A percentile compares a stretch with the other conserved stretches of the same genome.
Evolutionary conservation across 2,329 filamentous ascomycete genomes (phyloP).

Genomic region (Botrytis cinerea): DNA sequence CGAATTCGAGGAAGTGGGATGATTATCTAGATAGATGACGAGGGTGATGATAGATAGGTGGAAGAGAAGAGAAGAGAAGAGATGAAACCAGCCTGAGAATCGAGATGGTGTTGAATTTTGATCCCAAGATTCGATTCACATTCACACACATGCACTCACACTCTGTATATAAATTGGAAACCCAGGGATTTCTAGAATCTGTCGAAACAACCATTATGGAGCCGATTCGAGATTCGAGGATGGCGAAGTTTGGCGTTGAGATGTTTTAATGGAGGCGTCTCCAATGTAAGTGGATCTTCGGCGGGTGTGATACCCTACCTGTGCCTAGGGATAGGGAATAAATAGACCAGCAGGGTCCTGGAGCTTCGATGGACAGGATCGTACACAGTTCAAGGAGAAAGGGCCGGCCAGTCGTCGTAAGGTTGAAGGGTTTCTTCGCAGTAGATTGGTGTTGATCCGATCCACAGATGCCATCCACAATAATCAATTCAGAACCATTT

Average conservation of each 20-base stretch:
- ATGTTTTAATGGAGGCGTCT: background rate
- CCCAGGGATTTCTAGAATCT: background rate
- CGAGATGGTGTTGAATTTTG: background rate
- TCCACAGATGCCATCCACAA: background rate
- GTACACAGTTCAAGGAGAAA: background rate
- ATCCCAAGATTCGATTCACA: background rate
- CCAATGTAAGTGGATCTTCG: background rate
- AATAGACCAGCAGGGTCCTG: background rate
- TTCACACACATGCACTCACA: background rate
- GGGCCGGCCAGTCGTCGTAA: conserved; percentile 1
- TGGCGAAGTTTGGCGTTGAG: background rate
- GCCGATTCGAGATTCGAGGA: background rate
- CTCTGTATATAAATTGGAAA: background rate
- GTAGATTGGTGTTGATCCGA: background rate
- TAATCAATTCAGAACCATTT: background rate
- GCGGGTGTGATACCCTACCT: background rate
- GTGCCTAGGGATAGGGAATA: background rate
- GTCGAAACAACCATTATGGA: background rate
- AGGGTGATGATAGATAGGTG: background rate
- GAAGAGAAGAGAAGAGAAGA: background rate
- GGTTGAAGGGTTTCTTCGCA: background rate
- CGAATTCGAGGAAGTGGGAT: background rate
- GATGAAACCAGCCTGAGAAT: background rate
- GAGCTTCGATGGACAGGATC: background rate
- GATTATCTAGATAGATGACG: background rate